Evolutionary conservation across 1,284 basidiomycete species (phyloP), one percentile per base, ranked within the genome.

Genomic region (Moesziomyces globuligerus): DNA sequence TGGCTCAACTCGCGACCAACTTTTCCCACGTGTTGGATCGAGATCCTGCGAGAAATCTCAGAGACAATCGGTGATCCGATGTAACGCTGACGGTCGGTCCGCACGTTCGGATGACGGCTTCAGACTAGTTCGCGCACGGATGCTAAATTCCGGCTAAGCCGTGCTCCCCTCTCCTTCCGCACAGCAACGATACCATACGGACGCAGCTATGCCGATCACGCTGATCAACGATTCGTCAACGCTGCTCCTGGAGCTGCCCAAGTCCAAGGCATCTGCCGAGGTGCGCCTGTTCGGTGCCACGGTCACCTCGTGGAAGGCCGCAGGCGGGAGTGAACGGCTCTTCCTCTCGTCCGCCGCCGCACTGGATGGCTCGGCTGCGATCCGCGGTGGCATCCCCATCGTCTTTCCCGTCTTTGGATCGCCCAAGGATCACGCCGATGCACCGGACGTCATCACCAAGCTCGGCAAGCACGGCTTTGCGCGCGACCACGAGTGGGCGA

Each of bases 341-440:
- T 78, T 78, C 41, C 76, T 78, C 28, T 69, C 64, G 13, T 41
- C 45, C 25, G 73, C 74, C 54, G 60, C 74, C 25, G 64, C 60
- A 0, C 66, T 78, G 9, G 76, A 78, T 38, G 72, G 74, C 20
- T 58, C 54, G 17, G 58, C 68, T 15, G 65, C 74, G 8, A 70
- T 75, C 39, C 68, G 78, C 21, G 78, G 78, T 10, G 78, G 78
- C 28, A 74, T 79, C 32, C 78, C 78, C 4, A 38, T 79, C 44
- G 69, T 79, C 5, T 79, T 79, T 38, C 78, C 78, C 13, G 67
- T 79, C 29, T 79, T 79, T 42, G 76, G 76, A 7, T 23, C 61
- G 7, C 62, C 74, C 9, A 55, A 48, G 9, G 69, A 78, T 24
- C 76, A 75, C 38, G 40, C 50, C 17, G 64, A 78, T 47, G 60